Percentiles rank a stretch among this genome's conserved stretches.
These are phyloP conservation scores for Flaveria floridana DNA, from an alignment of 140 eudicot genomes.

Conservation along the genomic window DNA sequence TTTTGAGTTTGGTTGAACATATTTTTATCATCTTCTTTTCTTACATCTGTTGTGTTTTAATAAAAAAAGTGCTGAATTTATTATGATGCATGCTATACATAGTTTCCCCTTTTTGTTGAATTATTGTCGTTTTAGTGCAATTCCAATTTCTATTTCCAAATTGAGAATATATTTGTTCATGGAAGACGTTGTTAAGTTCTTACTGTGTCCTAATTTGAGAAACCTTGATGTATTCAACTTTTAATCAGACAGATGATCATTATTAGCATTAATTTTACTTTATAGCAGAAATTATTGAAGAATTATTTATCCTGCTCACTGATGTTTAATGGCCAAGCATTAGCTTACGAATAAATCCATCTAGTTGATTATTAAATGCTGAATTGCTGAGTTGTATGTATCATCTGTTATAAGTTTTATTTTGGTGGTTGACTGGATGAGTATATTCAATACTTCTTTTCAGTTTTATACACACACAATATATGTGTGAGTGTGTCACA, in stretches of 20 bases:
- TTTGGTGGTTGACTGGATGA: not conserved
- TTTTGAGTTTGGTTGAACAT: not conserved
- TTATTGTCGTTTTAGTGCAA: not conserved
- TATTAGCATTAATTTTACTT: not conserved
- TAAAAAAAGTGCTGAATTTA: not conserved
- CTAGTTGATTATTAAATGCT: not conserved
- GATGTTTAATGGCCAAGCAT: not conserved
- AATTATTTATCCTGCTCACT: not conserved
- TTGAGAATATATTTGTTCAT: conserved; percentile 9
- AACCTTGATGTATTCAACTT: not conserved
- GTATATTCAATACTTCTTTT: conserved; percentile 1
- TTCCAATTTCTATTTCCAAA: not conserved
- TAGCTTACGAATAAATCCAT: not conserved
- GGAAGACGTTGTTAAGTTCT: not conserved
- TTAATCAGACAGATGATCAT: not conserved
- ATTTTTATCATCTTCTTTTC: conserved; percentile 7
- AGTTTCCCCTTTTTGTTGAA: not conserved
- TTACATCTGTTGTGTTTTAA: not conserved
- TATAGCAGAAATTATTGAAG: conserved; percentile 6
- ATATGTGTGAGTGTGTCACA: not conserved
- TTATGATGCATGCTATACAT: not conserved
- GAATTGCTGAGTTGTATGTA: not conserved
- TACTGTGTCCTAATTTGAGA: not conserved
- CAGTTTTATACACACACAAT: not conserved
- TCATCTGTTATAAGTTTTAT: not conserved